Percentiles rank a stretch among this genome's conserved stretches.
Conservation (phyloP, 164 flowering plant species). For the Platanus orientalis region DNA sequence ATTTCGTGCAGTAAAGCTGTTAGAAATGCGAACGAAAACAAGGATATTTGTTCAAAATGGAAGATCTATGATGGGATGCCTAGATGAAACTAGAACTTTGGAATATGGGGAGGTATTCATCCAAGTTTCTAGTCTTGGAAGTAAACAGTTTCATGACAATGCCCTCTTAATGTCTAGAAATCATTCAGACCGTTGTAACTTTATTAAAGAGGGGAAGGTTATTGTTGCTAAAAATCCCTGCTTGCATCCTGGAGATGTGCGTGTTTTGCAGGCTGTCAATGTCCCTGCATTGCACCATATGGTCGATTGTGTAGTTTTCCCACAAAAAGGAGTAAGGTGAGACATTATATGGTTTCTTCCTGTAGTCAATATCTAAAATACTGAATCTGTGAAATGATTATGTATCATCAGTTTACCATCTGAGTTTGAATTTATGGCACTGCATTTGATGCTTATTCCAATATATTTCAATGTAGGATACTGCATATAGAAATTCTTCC, state of each 20-base stretch:
- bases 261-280: conserved; percentile 65
- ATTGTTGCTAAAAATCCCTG: conserved; percentile 95
- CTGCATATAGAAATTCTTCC: too few species aligned
- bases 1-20: conserved; percentile 61
- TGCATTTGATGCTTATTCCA: too few species aligned
- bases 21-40: conserved; percentile 56
- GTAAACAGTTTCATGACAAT: conserved; percentile 10
- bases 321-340: conserved; percentile 75
- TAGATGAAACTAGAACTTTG: conserved; percentile 76
- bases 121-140: conserved; percentile 42
- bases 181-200: conserved; percentile 10
- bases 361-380: too few species aligned
- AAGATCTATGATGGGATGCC: conserved; percentile 87
- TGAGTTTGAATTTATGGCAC: too few species aligned
- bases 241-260: conserved; percentile 92
- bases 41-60: conserved; percentile 66
- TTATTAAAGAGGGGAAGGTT: conserved; percentile 44
- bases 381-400: too few species aligned
- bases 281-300: conserved; percentile 72
- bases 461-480: too few species aligned
- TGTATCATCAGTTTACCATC: too few species aligned
- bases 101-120: conserved; percentile 91
- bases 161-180: conserved; percentile 1
- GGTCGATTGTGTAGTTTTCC: conserved; percentile 95
- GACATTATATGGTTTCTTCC: background rate